phyloP scores from a whole-genome alignment of 2,329 filamentous ascomycete species.

The Shiraia bambusicola region DNA sequence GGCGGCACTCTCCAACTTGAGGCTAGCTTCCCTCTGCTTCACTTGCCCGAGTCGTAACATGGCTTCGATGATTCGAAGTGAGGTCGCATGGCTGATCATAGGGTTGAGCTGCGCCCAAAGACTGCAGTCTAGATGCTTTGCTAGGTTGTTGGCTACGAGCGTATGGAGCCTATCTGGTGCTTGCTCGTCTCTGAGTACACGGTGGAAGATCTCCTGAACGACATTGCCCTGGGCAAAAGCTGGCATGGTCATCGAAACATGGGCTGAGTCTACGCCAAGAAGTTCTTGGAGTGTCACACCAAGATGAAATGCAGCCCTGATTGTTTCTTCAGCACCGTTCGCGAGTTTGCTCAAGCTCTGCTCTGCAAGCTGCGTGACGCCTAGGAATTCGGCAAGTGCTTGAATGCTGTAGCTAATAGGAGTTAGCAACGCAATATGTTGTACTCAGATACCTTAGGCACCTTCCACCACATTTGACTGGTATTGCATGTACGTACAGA shows the following conservation, averaged over 20 bases:
- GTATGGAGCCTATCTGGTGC: slow-evolving; percentile 13
- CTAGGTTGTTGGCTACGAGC: slow-evolving; percentile 18
- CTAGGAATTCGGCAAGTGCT: slow-evolving; percentile 16
- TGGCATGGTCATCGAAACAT: neutral
- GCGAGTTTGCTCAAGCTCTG: slow-evolving; percentile 16
- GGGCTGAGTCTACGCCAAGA: neutral
- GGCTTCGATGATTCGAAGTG: slow-evolving; percentile 5
- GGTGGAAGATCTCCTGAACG: slow-evolving; percentile 16
- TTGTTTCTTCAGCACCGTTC: slow-evolving; percentile 1
- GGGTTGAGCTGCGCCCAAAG: slow-evolving; percentile 9
- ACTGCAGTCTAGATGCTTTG: slow-evolving; percentile 9
- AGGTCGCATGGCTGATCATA: slow-evolving; percentile 1
- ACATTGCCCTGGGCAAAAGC: slow-evolving; percentile 1
- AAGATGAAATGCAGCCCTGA: slow-evolving; percentile 4
- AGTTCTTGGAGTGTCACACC: slow-evolving; percentile 10
- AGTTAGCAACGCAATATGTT: no score
- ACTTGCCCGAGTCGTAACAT: slow-evolving; percentile 10
- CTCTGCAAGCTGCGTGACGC: slow-evolving; percentile 12
- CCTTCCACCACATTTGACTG: neutral
- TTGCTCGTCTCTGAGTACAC: slow-evolving; percentile 15
- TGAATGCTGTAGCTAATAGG: slow-evolving; percentile 10
- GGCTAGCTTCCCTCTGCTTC: neutral
- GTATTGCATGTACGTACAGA: slow-evolving; percentile 1
- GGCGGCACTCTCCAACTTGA: slow-evolving; percentile 6
- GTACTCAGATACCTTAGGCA: neutral